Percentiles rank a stretch among this genome's conserved stretches.
These are phyloP conservation scores for Gossypium bickii DNA, from an alignment of 345 rosid species.

Conservation along the genomic window DNA sequence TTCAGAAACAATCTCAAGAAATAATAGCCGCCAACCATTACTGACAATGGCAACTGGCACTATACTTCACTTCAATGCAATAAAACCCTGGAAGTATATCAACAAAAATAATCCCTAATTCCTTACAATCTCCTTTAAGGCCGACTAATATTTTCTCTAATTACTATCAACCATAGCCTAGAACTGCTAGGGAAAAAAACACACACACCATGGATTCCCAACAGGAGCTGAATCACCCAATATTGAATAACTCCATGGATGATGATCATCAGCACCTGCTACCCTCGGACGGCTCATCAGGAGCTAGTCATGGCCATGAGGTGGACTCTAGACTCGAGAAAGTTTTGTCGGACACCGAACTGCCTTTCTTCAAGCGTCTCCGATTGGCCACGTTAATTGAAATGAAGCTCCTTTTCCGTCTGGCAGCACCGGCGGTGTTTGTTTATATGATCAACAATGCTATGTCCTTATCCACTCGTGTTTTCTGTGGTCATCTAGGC, in stretches of 20 bases:
- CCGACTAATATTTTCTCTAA: not conserved
- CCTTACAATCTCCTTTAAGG: not conserved
- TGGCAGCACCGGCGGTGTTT: constrained; percentile 52
- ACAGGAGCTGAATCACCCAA: constrained; percentile 19
- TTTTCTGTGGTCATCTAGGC: constrained; percentile 55
- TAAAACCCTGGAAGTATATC: not conserved
- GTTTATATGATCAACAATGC: constrained; percentile 42
- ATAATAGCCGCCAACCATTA: not conserved
- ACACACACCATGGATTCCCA: constrained; percentile 9
- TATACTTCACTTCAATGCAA: not conserved
- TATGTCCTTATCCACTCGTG: constrained; percentile 46
- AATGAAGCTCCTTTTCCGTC: constrained; percentile 34
- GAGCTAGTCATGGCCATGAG: not conserved
- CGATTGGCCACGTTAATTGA: constrained; percentile 41
- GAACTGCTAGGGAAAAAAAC: not conserved
- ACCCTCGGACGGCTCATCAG: not conserved
- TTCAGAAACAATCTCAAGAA: not conserved
- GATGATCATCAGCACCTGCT: not conserved
- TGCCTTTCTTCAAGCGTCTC: constrained; percentile 28
- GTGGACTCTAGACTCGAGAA: constrained; percentile 40
- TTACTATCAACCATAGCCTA: not conserved
- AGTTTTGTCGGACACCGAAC: constrained; percentile 27
- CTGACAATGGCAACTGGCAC: not conserved
- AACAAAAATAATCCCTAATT: too few relatives aligned
- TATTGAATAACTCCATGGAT: constrained; percentile 10